phyloP scores from a whole-genome alignment of 1,284 basidiomycete species.

The Ceratobasidium sp. region DNA sequence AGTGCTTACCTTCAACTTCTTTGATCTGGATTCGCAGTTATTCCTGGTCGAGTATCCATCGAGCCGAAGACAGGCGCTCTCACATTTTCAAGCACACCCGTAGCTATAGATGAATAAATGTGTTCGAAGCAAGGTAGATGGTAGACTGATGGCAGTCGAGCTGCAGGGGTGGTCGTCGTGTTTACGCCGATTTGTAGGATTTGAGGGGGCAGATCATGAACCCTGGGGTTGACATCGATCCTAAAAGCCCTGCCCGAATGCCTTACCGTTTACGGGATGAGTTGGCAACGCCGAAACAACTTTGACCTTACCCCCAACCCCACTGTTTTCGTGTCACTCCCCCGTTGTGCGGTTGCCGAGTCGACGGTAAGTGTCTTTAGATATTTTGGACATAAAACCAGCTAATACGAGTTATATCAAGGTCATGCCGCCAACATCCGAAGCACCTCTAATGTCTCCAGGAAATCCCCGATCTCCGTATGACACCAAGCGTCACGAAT shows the following conservation, averaged over 20 bases:
- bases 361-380: not conserved
- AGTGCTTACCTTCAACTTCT: constrained; percentile 83
- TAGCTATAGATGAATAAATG: constrained; percentile 48
- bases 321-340: not conserved
- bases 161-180: constrained; percentile 1
- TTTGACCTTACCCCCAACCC: not conserved
- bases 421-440: constrained; percentile 10
- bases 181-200: not conserved
- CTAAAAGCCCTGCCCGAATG: not conserved
- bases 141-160: not conserved
- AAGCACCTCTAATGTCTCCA: constrained; percentile 29
- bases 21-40: constrained; percentile 67
- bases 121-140: not conserved
- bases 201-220: not conserved
- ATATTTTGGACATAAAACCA: not conserved
- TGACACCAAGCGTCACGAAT: constrained; percentile 9
- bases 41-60: not conserved
- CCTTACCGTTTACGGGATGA: not conserved
- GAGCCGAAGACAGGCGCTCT: constrained; percentile 21
- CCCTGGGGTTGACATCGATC: not conserved
- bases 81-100: constrained; percentile 92
- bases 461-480: constrained; percentile 1
- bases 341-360: not conserved
- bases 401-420: not conserved
- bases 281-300: not conserved